Conservation (phyloP, 345 rosid species). For the Toxicodendron radicans region DNA sequence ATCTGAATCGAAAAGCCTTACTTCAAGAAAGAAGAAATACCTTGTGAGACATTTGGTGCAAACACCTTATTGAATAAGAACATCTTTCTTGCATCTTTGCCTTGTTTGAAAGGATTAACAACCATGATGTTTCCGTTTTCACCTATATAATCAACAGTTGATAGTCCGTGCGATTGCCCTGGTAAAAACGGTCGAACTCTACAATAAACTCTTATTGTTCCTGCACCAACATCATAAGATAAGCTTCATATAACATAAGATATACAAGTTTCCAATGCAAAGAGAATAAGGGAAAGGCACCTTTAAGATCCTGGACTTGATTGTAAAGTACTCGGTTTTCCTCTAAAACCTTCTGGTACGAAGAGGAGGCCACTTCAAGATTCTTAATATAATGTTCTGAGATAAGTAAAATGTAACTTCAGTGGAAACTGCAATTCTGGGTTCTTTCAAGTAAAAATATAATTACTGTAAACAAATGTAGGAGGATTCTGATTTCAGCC, state of each 20-base stretch:
- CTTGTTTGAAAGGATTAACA: conserved; percentile 79
- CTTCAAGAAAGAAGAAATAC: conserved; percentile 28
- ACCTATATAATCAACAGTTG: conserved; percentile 86
- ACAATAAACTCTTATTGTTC: conserved; percentile 86
- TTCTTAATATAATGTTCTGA: conserved; percentile 66
- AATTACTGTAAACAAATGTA: not conserved
- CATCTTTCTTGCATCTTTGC: conserved; percentile 83
- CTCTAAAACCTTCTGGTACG: conserved; percentile 82
- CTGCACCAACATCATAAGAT: conserved; percentile 37
- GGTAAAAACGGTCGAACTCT: conserved; percentile 86
- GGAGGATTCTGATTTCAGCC: conserved; percentile 1
- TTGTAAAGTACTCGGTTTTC: conserved; percentile 91
- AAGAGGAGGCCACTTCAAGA: conserved; percentile 75
- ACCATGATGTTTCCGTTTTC: conserved; percentile 96
- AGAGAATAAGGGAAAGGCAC: conserved; percentile 26
- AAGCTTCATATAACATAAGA: not conserved
- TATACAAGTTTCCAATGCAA: not conserved
- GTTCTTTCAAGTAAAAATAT: not conserved
- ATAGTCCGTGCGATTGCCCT: conserved; percentile 59
- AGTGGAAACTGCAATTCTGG: not conserved
- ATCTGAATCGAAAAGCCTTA: not conserved
- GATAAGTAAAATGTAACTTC: not conserved
- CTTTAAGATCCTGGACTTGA: conserved; percentile 99
- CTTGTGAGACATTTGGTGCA: conserved; percentile 75
- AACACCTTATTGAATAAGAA: conserved; percentile 90